Base-by-base conservation (phyloP, 805 yeast genomes). In the Saccharomycopsis sp. region DNA sequence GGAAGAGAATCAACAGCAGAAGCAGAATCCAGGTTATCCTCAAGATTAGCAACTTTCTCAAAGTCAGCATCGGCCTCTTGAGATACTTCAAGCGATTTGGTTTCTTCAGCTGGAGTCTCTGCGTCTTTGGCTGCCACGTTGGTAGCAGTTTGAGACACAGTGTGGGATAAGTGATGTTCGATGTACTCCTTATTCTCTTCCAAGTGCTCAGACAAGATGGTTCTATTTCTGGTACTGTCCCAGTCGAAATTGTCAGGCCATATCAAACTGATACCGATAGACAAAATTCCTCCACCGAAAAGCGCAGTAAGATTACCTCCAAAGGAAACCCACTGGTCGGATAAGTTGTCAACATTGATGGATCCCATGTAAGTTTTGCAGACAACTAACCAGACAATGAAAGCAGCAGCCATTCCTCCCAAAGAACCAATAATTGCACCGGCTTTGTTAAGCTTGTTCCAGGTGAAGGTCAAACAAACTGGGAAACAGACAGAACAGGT, bases 401-500 rank as follows among this genome's bases (percentile, higher is more conserved):
- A 50, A 15, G 75, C 76, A 15, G 70, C 59, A 3, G 64, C 3
- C 67, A 72, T 70, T 1, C 76, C 77, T 24, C 71, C 68, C 20
- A 73, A 57, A 15, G 75, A 67, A 1, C 78, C 78, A 52, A 66
- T 66, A 24, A 74, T 69, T 1, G 76, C 75, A 8, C 77, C 77
- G 53, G 59, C 57, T 24, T 63, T 67, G 61, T 73, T 74, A 57
- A 73, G 61, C 54, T 69, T 69, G 48, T 68, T 71, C 73, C 73
- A 77, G 54, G 75, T 70, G 60, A 76, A 65, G 2, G 77, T 70
- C 24, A 73, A 60, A 0, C 71, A 66, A 15, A 74, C 70, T 3
- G 76, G 73, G 61, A 69, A 65, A 12, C 74, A 78, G 56, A 71
- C 78, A 5, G 77, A 71, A 14, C 73, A 67, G 56, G 76, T 69